A percentile compares a stretch with the other conserved stretches of the same genome.
Evolutionary conservation across 495 filamentous ascomycete species (phyloP).

Genomic region (Letharia lupina): DNA sequence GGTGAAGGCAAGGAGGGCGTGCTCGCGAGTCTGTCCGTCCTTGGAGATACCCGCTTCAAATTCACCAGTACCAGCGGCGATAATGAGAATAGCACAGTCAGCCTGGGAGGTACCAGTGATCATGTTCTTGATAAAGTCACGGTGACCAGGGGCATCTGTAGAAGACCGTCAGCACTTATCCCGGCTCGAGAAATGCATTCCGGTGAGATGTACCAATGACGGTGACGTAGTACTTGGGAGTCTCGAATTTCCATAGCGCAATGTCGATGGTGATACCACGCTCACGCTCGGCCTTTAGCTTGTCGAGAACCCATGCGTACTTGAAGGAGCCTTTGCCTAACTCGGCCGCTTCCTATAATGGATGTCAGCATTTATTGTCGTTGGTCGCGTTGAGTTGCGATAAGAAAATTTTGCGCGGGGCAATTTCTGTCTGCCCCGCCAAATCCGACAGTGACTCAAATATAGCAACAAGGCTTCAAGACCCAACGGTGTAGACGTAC

Average conservation of each 20-base stretch:
- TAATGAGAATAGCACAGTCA: slow-evolving; percentile 99
- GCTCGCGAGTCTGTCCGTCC: slow-evolving; percentile 99
- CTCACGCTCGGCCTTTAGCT: slow-evolving; percentile 99
- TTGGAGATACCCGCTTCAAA: slow-evolving; percentile 99
- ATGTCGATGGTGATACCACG: slow-evolving; percentile 99
- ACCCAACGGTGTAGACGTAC: slow-evolving; percentile 35
- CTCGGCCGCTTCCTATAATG: slow-evolving; percentile 85
- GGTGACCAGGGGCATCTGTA: slow-evolving; percentile 93
- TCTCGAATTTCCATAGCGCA: slow-evolving; percentile 99
- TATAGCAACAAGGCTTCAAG: slow-evolving; percentile 17
- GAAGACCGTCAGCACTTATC: slow-evolving; percentile 22
- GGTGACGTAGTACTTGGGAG: slow-evolving; percentile 95
- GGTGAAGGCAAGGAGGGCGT: slow-evolving; percentile 99
- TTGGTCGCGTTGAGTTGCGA: slow-evolving; percentile 13
- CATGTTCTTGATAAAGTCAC: slow-evolving; percentile 99
- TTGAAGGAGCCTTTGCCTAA: slow-evolving; percentile 99
- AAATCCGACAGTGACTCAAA: slow-evolving; percentile 22
- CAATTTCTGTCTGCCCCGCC: slow-evolving; percentile 27
- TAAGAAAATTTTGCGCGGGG: slow-evolving; percentile 32
- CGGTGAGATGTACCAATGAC: slow-evolving; percentile 71
- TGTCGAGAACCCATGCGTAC: slow-evolving; percentile 99
- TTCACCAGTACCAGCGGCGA: slow-evolving; percentile 99
- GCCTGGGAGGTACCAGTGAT: slow-evolving; percentile 99
- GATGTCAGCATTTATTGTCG: slow-evolving; percentile 32
- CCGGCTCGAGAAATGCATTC: background rate